phyloP scores from a whole-genome alignment of 495 filamentous ascomycete species.

The Penicillium cinerascens region DNA sequence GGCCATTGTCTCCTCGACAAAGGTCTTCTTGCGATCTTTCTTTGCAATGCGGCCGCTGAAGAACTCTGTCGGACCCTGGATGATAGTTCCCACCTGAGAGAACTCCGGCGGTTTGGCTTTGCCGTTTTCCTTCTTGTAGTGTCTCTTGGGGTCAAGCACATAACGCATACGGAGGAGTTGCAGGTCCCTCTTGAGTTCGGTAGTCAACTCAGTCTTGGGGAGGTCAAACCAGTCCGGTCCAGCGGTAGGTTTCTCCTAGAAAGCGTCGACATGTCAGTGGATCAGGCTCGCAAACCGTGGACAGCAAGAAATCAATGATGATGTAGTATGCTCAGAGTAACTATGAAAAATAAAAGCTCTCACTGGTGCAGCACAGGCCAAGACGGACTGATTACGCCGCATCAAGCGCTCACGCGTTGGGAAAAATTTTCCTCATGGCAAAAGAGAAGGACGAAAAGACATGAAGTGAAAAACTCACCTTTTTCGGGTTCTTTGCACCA shows the following conservation, averaged over 20 bases:
- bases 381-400: conserved; percentile 65
- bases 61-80: conserved; percentile 87
- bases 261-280: conserved; percentile 25
- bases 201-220: conserved; percentile 75
- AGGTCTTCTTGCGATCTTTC: conserved; percentile 82
- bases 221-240: conserved; percentile 78
- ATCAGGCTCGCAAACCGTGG: conserved; percentile 5
- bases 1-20: conserved; percentile 83
- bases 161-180: conserved; percentile 84
- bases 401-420: conserved; percentile 57
- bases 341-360: conserved; percentile 83
- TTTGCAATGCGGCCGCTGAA: conserved; percentile 73
- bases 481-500: conserved; percentile 35
- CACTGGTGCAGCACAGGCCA: conserved; percentile 71
- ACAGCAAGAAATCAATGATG: conserved; percentile 2
- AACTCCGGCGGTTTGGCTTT: conserved; percentile 69
- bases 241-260: conserved; percentile 56
- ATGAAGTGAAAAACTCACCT: conserved; percentile 41
- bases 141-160: conserved; percentile 82
- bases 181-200: conserved; percentile 81
- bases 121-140: conserved; percentile 81
- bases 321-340: conserved; percentile 82
- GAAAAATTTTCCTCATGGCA: conserved; percentile 70
- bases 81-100: conserved; percentile 82
- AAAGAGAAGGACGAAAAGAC: conserved; percentile 8